These are phyloP conservation scores for Trichosanthes cucumerina DNA, from an alignment of 306 rosid genomes.

Conservation along the genomic window DNA sequence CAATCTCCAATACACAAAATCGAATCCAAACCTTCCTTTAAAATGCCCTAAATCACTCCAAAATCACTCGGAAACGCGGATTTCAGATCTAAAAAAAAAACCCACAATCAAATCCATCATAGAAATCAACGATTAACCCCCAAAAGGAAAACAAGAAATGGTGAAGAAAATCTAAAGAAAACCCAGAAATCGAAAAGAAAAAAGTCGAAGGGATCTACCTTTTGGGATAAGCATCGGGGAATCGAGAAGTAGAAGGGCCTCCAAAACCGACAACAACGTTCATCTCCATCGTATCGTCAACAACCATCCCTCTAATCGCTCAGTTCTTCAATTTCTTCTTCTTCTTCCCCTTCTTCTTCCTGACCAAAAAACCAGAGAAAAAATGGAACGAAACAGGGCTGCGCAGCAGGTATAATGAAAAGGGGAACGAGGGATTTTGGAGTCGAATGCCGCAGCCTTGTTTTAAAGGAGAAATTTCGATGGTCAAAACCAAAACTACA, in stretches of 20 bases:
- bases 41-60: background rate
- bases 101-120: background rate
- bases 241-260: slow-evolving; percentile 48
- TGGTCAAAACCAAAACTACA: slow-evolving; percentile 29
- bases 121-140: slow-evolving; percentile 10
- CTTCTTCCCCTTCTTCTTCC: background rate
- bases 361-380: background rate
- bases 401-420: background rate
- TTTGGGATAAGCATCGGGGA: slow-evolving; percentile 51
- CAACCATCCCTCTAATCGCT: slow-evolving; percentile 26
- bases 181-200: slow-evolving; percentile 2
- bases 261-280: slow-evolving; percentile 43
- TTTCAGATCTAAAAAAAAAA: background rate
- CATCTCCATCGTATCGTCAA: slow-evolving; percentile 60
- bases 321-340: background rate
- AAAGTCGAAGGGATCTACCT: slow-evolving; percentile 3
- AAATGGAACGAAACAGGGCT: background rate
- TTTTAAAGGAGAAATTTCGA: background rate
- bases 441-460: background rate
- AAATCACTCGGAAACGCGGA: background rate
- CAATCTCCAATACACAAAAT: background rate
- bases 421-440: background rate
- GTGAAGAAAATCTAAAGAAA: slow-evolving; percentile 4
- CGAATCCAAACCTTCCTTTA: background rate
- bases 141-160: slow-evolving; percentile 19